Evolutionary conservation across 2,329 filamentous ascomycete genomes (phyloP), one percentile per base, ranked within the genome.

Genomic region (Fusarium pininemorale): DNA sequence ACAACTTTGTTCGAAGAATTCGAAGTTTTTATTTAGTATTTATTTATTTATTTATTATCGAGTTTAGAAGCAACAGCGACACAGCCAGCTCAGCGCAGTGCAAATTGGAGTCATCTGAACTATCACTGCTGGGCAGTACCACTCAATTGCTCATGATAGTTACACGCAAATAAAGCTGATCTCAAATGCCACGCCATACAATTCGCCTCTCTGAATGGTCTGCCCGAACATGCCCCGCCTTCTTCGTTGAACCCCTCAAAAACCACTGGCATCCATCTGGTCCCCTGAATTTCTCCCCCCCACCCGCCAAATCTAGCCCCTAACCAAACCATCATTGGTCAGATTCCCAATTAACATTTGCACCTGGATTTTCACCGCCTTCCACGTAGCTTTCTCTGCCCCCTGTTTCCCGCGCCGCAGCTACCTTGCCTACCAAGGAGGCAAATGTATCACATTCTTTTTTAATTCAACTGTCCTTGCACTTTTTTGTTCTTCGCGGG

Each of bases 301-400:
- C 41, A 37, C 39, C 41, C 26, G 45, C 66, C 67, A 71, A 71
- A 66, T 70, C 47, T 58, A 56, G 45, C 69, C 66, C 72, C 74
- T 75, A 77, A 70, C 63, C 57, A 37, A 56, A 3, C 30, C 22
- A 35, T 26, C 30, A 69, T 69, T 69, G 64, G 66, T 26, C n/a
- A 38, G 37, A 28, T n/a, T 62, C n/a, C 48, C 48, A 69, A 55
- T 69, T 68, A 63, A 68, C 61, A 51, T 59, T 53, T 65, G 51
- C 28, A 30, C 48, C 63, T 45, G 51, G 47, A 70, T 70, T 75
- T 78, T 77, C 76, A 78, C 76, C 74, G 76, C 76, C 73, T 78
- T 78, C 75, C 71, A 77, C 62, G 75, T 76, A 69, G 71, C 75
- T 72, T 64, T 58, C 44, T 54, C 55, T 45, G 53, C 26, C 47